A percentile compares a stretch with the other conserved stretches of the same genome.
Conservation (phyloP, 2,329 filamentous ascomycete genomes). For the Aspergillus sp. region DNA sequence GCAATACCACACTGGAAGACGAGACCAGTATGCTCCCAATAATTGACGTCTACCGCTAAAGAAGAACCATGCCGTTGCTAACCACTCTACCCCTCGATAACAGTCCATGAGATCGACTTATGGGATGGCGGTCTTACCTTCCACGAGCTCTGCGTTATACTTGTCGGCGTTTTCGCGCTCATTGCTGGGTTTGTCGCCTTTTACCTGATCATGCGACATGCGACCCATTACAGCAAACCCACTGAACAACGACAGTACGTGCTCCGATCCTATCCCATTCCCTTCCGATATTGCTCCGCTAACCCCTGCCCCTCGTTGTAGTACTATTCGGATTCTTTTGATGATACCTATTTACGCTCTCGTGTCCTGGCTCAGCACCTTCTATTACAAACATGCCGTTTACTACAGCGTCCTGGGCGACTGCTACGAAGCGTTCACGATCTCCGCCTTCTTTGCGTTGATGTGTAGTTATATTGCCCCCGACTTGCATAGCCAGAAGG, state of each 20-base stretch:
- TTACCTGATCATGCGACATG: slow-evolving; percentile 57
- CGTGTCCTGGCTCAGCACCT: slow-evolving; percentile 70
- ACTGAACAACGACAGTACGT: slow-evolving; percentile 60
- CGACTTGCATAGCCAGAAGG: slow-evolving; percentile 75
- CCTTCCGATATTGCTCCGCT: slow-evolving; percentile 5
- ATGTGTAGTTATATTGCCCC: slow-evolving; percentile 79
- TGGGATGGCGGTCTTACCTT: slow-evolving; percentile 56
- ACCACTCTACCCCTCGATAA: neutral
- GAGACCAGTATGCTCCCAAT: slow-evolving; percentile 37
- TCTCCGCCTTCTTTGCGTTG: slow-evolving; percentile 81
- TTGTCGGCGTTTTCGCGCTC: slow-evolving; percentile 54
- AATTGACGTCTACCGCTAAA: neutral
- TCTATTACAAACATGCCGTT: slow-evolving; percentile 73
- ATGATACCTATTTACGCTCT: slow-evolving; percentile 82
- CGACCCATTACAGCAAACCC: slow-evolving; percentile 60
- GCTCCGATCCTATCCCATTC: neutral
- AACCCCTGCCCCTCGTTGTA: slow-evolving; percentile 30
- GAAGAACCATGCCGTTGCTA: slow-evolving; percentile 1
- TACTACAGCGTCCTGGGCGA: slow-evolving; percentile 81
- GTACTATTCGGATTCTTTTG: slow-evolving; percentile 82
- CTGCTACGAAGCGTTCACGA: slow-evolving; percentile 87
- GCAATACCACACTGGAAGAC: slow-evolving; percentile 53
- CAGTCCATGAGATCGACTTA: slow-evolving; percentile 51
- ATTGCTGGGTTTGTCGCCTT: slow-evolving; percentile 53
- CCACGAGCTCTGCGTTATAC: slow-evolving; percentile 55